Base-by-base conservation (phyloP, 257 asterid species). In the Solanum ossicruentum region DNA sequence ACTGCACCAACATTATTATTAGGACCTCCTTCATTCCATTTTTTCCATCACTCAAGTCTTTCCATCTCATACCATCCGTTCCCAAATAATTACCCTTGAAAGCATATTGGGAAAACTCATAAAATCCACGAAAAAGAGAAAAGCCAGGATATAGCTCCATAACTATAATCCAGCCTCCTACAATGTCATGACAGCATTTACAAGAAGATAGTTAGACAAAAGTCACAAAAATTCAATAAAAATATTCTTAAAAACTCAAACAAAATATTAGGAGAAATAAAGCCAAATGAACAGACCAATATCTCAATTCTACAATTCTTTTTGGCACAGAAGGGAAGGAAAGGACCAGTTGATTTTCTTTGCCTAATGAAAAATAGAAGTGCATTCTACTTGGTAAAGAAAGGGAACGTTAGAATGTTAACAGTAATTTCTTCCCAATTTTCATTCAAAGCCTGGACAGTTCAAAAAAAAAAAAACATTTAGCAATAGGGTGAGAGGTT, bases 141-240 rank as follows among this genome's bases (percentile, higher is more conserved):
- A 97, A 97, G 72, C 98, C 99, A 82, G 99, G 99, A 91, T 84
- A 97, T 87, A 97, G 84, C 86, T 97, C 98, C 97, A 97, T 89
- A 32, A 95, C 97, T 41, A 89, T 88, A 86, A 95, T 89, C 89
- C 96, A 96, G 51, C 94, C 97, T 85, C 91, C 99, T 97, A 92
- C 87, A 90, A 85, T 51, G 11, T 52, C 66, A 86, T 90, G 58
- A 69, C 51, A 71, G 87, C 65, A 17, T 79, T 56, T 5, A 84
- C 43, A 32, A 69, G 66, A 81, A 81, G 51, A 57, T 78, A 45
- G 69, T 49, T 17, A 84, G 71, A 39, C 60, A 16, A 78, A 12
- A 73, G 13, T 20, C 36, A 81, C 75, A 43, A 58, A 47, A 73
- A 12, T 11, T 60, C 32, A 73, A 73, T 23, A 47, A 49, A 47